A percentile compares a stretch with the other conserved stretches of the same genome.
These are phyloP conservation scores for Blastocystis sp. DNA, from an alignment of 352 stramenopile genomes.

Conservation along the genomic window DNA sequence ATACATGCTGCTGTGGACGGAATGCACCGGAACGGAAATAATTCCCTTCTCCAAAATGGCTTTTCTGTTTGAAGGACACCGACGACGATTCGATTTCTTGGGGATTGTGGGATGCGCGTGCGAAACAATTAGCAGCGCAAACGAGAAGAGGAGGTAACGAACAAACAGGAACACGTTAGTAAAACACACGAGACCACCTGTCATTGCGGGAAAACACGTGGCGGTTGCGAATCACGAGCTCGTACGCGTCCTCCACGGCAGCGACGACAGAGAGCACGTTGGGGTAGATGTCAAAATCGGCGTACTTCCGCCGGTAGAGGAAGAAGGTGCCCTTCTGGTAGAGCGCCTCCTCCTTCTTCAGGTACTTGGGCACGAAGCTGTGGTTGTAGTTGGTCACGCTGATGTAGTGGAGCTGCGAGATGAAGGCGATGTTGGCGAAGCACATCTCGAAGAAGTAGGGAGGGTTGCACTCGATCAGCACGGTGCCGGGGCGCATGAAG, in stretches of 20 bases:
- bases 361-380: background rate
- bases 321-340: slow-evolving; percentile 51
- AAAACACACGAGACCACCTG: slow-evolving; percentile 55
- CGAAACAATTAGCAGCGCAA: too few species aligned
- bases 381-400: slow-evolving; percentile 27
- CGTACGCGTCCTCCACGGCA: slow-evolving; percentile 27
- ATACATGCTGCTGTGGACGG: background rate
- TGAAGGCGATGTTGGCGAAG: slow-evolving; percentile 36
- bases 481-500: slow-evolving; percentile 22
- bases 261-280: slow-evolving; percentile 8
- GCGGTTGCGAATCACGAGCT: slow-evolving; percentile 5
- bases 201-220: slow-evolving; percentile 24
- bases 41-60: too few species aligned
- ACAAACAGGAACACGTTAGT: slow-evolving; percentile 4
- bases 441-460: slow-evolving; percentile 62
- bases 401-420: slow-evolving; percentile 52
- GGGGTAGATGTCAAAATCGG: slow-evolving; percentile 27
- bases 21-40: too few species aligned
- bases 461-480: slow-evolving; percentile 46
- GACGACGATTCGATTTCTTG: too few species aligned
- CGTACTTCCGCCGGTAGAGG: slow-evolving; percentile 22
- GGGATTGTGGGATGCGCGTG: too few species aligned
- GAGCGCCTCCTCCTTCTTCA: slow-evolving; percentile 4
- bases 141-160: background rate
- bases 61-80: too few species aligned